A percentile compares a stretch with the other conserved stretches of the same genome.
These are phyloP conservation scores for Exsudoporus floridanus DNA, from an alignment of 1,284 basidiomycete genomes.

Conservation along the genomic window DNA sequence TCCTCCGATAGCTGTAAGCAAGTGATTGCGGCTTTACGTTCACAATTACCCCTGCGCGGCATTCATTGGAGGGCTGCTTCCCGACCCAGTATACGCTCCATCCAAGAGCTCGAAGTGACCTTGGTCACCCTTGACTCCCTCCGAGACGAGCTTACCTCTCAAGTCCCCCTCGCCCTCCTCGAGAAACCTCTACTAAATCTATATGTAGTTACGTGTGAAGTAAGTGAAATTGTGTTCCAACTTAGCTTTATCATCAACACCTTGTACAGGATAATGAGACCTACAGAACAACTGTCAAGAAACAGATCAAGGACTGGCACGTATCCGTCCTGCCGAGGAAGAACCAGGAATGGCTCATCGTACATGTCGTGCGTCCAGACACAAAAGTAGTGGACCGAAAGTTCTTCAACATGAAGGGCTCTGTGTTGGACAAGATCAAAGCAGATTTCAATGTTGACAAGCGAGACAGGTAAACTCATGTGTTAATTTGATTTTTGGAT, in stretches of 20 bases:
- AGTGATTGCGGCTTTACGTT: constrained; percentile 61
- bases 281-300: constrained; percentile 76
- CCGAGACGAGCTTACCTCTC: constrained; percentile 71
- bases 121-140: constrained; percentile 71
- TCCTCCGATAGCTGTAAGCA: constrained; percentile 70
- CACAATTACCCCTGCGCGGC: constrained; percentile 83
- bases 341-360: constrained; percentile 87
- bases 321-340: constrained; percentile 63
- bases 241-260: neutral
- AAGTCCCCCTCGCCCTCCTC: constrained; percentile 75
- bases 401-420: constrained; percentile 80
- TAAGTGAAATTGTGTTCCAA: constrained; percentile 36
- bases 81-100: constrained; percentile 73
- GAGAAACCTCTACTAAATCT: constrained; percentile 85
- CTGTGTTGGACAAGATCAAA: constrained; percentile 87
- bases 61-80: constrained; percentile 85
- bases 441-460: constrained; percentile 92
- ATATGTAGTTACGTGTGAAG: constrained; percentile 87
- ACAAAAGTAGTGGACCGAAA: constrained; percentile 56
- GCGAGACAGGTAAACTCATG: constrained; percentile 69
- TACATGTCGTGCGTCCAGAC: constrained; percentile 79
- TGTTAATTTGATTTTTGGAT: constrained; percentile 17
- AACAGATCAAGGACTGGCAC: constrained; percentile 92
- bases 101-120: constrained; percentile 81
- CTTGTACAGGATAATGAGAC: constrained; percentile 73